Conservation (phyloP, 106 monocot species). For the Posidonia australis region DNA sequence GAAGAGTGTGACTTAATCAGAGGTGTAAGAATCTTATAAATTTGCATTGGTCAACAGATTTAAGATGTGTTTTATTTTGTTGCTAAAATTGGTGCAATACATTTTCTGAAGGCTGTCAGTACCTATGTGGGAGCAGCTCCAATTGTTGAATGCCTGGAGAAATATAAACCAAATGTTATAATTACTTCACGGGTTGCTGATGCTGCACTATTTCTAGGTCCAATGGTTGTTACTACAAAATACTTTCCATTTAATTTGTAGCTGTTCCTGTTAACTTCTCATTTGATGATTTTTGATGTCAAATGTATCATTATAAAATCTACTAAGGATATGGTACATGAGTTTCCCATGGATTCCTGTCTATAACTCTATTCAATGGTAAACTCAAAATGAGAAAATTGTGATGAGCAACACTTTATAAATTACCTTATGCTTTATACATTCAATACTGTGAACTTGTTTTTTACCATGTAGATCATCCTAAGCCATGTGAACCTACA, state of each 20-base stretch:
- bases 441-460: too few relatives aligned
- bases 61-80: neutral
- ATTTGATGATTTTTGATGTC: neutral
- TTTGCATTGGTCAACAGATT: neutral
- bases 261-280: neutral
- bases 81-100: neutral
- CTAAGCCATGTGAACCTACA: too few relatives aligned
- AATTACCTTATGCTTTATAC: too few relatives aligned
- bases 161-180: slow-evolving; percentile 64
- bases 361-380: too few relatives aligned
- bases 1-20: slow-evolving; percentile 15
- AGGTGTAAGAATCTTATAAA: slow-evolving; percentile 29
- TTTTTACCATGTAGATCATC: too few relatives aligned
- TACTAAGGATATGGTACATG: too few relatives aligned
- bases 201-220: slow-evolving; percentile 90
- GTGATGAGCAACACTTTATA: too few relatives aligned
- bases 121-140: slow-evolving; percentile 94
- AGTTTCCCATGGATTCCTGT: too few relatives aligned
- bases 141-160: slow-evolving; percentile 85
- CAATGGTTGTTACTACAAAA: slow-evolving; percentile 49
- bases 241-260: too few relatives aligned
- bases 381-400: too few relatives aligned
- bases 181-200: slow-evolving; percentile 93
- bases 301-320: too few relatives aligned
- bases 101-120: slow-evolving; percentile 47